phyloP scores from a whole-genome alignment of 1,284 basidiomycete species.

The Leucoagaricus sp. region DNA sequence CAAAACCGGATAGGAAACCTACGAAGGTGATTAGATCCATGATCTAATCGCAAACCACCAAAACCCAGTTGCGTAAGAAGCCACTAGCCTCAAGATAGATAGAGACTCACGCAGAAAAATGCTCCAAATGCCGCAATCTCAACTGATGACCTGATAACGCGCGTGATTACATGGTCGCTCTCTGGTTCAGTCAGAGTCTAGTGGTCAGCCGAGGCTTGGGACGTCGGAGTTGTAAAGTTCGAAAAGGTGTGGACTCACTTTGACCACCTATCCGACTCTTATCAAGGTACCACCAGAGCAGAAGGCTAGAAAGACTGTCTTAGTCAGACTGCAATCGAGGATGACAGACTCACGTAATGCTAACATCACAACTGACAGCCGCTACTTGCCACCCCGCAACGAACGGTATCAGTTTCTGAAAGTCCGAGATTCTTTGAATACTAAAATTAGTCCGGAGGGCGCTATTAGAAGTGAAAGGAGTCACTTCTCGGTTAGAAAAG shows the following conservation, averaged over 20 bases:
- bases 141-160: conserved; percentile 28
- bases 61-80: background rate
- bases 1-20: background rate
- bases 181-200: too few species aligned
- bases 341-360: conserved; percentile 24
- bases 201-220: too few species aligned
- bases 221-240: background rate
- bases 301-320: conserved; percentile 16
- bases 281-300: conserved; percentile 24
- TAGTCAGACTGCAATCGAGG: background rate
- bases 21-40: conserved; percentile 29
- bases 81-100: background rate
- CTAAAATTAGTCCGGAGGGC: background rate
- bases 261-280: conserved; percentile 25
- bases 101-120: conserved; percentile 27
- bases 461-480: background rate
- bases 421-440: conserved; percentile 21
- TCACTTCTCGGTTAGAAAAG: conserved; percentile 21
- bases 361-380: conserved; percentile 25
- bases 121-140: conserved; percentile 31
- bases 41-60: conserved; percentile 16
- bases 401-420: conserved; percentile 22
- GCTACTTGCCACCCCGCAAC: conserved; percentile 26
- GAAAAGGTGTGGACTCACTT: conserved; percentile 17
- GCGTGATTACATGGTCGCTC: conserved; percentile 28